A percentile compares a stretch with the other conserved stretches of the same genome.
These are phyloP conservation scores for Dissophora ornata DNA, from an alignment of 192 early-diverging fungal genomes.

Conservation along the genomic window DNA sequence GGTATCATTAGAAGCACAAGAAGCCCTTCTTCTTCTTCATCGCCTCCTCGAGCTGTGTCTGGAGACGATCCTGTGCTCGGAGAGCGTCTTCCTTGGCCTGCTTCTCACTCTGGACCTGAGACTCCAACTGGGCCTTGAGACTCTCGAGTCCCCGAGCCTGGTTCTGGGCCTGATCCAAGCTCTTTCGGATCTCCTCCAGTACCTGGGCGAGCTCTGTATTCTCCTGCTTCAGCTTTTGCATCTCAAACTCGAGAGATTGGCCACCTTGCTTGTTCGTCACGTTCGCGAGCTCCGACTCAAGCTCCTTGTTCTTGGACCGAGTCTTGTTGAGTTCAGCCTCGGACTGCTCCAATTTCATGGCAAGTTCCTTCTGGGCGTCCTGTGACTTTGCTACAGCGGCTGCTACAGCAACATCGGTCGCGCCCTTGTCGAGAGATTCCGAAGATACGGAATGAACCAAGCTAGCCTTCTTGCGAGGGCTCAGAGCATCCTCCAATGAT, in stretches of 20 bases:
- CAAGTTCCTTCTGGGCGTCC: conserved; percentile 29
- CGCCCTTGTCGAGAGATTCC: conserved; percentile 28
- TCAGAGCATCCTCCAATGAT: not conserved
- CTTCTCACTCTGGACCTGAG: conserved; percentile 41
- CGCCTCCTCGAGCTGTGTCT: conserved; percentile 41
- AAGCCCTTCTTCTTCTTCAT: conserved; percentile 55
- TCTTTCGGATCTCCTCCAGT: conserved; percentile 37
- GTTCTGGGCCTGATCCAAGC: conserved; percentile 32
- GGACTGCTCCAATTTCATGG: conserved; percentile 17
- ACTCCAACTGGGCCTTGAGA: conserved; percentile 37
- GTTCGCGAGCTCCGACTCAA: conserved; percentile 22
- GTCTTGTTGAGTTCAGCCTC: conserved; percentile 20
- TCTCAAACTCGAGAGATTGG: not conserved
- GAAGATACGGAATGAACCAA: conserved; percentile 9
- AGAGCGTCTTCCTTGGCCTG: conserved; percentile 46
- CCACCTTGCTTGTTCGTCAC: not conserved
- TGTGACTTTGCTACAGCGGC: conserved; percentile 34
- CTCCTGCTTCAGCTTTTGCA: conserved; percentile 27
- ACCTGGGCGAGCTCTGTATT: conserved; percentile 30
- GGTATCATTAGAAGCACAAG: conserved; percentile 31
- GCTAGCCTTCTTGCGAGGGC: conserved; percentile 31
- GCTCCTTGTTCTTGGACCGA: conserved; percentile 19
- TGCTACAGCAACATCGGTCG: conserved; percentile 46
- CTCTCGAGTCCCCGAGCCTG: conserved; percentile 33
- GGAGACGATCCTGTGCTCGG: conserved; percentile 29